These are phyloP conservation scores for Cercospora zeae-maydis DNA, from an alignment of 2,329 filamentous ascomycete genomes.

Conservation along the genomic window DNA sequence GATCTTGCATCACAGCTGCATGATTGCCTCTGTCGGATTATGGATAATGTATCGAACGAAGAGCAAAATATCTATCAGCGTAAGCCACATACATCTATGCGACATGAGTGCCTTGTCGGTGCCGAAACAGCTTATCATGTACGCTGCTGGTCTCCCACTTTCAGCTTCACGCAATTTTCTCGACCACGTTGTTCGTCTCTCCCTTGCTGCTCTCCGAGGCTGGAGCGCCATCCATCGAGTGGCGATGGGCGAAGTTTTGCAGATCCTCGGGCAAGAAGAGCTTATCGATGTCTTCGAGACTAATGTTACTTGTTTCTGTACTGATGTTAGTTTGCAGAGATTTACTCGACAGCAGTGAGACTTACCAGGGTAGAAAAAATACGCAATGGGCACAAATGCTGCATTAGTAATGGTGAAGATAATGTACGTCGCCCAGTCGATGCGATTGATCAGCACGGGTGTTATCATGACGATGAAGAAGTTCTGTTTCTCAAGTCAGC, in stretches of 20 bases:
- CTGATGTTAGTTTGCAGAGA: not conserved
- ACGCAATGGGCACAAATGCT: slow-evolving; percentile 26
- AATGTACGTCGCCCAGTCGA: slow-evolving; percentile 34
- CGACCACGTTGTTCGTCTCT: slow-evolving; percentile 6
- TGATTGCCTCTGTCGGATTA: too few relatives aligned
- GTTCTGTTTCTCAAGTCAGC: not conserved
- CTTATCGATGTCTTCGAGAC: slow-evolving; percentile 40
- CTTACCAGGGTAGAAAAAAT: slow-evolving; percentile 28
- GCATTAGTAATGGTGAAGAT: slow-evolving; percentile 37
- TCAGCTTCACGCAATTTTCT: slow-evolving; percentile 8
- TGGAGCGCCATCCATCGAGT: not conserved
- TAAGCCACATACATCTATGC: not conserved
- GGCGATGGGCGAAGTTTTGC: slow-evolving; percentile 11
- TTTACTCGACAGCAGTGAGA: not conserved
- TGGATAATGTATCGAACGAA: not conserved
- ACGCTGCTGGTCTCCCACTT: not conserved
- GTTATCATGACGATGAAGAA: slow-evolving; percentile 32
- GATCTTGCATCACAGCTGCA: slow-evolving; percentile 2
- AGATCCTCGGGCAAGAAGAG: slow-evolving; percentile 14
- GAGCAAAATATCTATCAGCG: too few relatives aligned
- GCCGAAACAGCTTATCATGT: too few relatives aligned
- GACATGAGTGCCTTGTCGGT: too few relatives aligned
- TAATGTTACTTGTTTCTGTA: slow-evolving; percentile 26
- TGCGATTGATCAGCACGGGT: slow-evolving; percentile 34
- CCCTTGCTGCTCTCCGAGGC: slow-evolving; percentile 12